phyloP scores from a whole-genome alignment of 2,329 filamentous ascomycete species.

The Pseudogymnoascus verrucosus region DNA sequence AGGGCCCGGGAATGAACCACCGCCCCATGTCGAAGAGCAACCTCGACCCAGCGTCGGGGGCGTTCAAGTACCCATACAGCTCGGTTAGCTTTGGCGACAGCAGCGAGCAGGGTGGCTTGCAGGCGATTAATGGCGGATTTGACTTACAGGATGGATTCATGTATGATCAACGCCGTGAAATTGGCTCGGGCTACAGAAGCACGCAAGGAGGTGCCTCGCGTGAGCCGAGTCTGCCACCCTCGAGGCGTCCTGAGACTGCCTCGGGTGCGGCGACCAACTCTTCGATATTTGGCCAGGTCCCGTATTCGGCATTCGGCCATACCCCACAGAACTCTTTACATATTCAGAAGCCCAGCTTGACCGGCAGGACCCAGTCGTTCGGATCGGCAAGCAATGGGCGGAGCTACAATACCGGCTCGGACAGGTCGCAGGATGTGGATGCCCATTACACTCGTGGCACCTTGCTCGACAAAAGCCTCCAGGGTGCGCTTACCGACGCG shows the following conservation, averaged over 20 bases:
- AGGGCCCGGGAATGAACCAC: conserved; percentile 29
- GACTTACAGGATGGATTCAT: neutral
- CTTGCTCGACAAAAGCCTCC: neutral
- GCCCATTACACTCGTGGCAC: neutral
- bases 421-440: neutral
- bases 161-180: neutral
- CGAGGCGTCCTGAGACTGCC: conserved; percentile 43
- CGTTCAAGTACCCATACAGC: conserved; percentile 32
- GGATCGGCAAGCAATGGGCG: conserved; percentile 38
- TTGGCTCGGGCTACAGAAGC: neutral
- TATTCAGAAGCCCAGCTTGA: conserved; percentile 38
- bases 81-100: conserved; percentile 19
- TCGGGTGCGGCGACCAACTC: conserved; percentile 16
- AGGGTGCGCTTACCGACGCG: neutral
- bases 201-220: conserved; percentile 37
- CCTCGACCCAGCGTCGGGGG: conserved; percentile 38
- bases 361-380: conserved; percentile 40
- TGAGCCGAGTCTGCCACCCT: conserved; percentile 48
- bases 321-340: conserved; percentile 39
- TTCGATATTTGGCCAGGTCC: conserved; percentile 18
- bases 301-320: conserved; percentile 26
- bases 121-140: conserved; percentile 14
- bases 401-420: conserved; percentile 18
- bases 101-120: conserved; percentile 24
- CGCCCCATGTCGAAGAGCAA: conserved; percentile 32